phyloP scores from a whole-genome alignment of 306 rosid species.

The Trifolium subterraneum region DNA sequence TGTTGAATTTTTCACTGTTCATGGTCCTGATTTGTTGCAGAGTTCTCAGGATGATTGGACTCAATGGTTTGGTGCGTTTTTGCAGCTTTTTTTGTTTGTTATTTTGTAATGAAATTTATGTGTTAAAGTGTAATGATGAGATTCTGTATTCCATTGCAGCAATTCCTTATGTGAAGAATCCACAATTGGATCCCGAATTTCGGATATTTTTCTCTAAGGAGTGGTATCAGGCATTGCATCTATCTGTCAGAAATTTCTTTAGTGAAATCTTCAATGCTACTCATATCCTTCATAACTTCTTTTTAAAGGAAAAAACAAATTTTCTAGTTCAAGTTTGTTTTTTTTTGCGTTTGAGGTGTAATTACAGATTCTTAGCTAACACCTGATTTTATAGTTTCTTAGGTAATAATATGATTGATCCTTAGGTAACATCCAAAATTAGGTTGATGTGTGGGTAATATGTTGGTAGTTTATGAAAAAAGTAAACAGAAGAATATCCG shows the following conservation, averaged over 20 bases:
- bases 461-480: not conserved
- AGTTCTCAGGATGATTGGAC: constrained; percentile 77
- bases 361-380: not conserved
- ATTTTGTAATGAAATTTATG: constrained; percentile 26
- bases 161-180: constrained; percentile 84
- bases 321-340: constrained; percentile 12
- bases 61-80: constrained; percentile 90
- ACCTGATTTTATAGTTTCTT: not conserved
- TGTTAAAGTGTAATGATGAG: constrained; percentile 34
- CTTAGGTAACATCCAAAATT: not conserved
- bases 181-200: constrained; percentile 78
- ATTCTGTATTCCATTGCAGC: constrained; percentile 63
- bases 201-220: constrained; percentile 77
- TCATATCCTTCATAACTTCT: constrained; percentile 78
- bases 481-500: not conserved
- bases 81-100: not conserved
- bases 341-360: not conserved
- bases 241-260: constrained; percentile 89
- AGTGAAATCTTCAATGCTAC: constrained; percentile 86
- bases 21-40: constrained; percentile 76
- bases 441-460: not conserved
- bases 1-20: constrained; percentile 60
- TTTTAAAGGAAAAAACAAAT: not conserved
- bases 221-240: constrained; percentile 87
- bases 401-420: not conserved